phyloP scores from a whole-genome alignment of 225 moss, liverwort and hornwort genomes.

The Bryum argenteum region DNA sequence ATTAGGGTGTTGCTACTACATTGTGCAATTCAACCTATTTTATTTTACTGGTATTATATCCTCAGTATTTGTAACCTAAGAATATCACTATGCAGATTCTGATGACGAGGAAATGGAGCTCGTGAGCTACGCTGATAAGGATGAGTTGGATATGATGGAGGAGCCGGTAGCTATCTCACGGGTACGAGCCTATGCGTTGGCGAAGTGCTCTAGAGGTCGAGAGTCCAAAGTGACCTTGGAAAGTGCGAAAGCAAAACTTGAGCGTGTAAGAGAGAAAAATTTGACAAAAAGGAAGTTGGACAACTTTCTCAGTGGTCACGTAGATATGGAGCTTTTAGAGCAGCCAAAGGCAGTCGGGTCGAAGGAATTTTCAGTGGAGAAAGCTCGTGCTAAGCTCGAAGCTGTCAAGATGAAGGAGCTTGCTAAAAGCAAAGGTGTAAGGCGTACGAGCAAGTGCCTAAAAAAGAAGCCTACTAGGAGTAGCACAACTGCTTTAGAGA shows the following conservation, averaged over 20 bases:
- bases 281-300: slow-evolving; percentile 41
- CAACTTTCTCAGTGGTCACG: slow-evolving; percentile 22
- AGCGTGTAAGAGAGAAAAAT: slow-evolving; percentile 40
- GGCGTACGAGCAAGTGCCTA: background rate
- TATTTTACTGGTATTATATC: background rate
- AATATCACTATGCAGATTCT: slow-evolving; percentile 34
- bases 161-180: slow-evolving; percentile 44
- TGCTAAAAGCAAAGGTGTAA: background rate
- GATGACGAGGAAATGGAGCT: slow-evolving; percentile 28
- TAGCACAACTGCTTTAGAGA: slow-evolving; percentile 14
- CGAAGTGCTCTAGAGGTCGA: slow-evolving; percentile 16
- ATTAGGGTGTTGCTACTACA: background rate
- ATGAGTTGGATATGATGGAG: slow-evolving; percentile 27
- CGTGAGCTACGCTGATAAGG: slow-evolving; percentile 12
- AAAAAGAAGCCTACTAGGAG: slow-evolving; percentile 1
- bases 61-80: background rate
- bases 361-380: slow-evolving; percentile 35
- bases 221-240: slow-evolving; percentile 44
- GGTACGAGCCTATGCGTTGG: slow-evolving; percentile 42
- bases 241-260: slow-evolving; percentile 53
- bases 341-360: slow-evolving; percentile 16
- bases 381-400: slow-evolving; percentile 52
- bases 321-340: slow-evolving; percentile 26
- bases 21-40: background rate
- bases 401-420: slow-evolving; percentile 41